Conservation (phyloP, 768 basidiomycete species). For the Trametes coccinea region DNA sequence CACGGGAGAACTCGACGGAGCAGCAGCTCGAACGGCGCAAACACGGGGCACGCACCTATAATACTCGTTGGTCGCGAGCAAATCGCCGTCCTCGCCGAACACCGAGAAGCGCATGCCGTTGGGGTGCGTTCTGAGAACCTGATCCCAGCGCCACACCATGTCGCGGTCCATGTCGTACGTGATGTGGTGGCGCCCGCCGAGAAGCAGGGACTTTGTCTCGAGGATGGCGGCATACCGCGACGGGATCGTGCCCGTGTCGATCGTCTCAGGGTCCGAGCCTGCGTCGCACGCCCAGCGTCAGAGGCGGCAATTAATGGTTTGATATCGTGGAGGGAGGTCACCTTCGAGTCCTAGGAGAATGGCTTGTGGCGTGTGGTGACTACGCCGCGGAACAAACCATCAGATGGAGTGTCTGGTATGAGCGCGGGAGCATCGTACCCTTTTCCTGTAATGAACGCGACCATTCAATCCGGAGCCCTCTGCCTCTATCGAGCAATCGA, state of each 20-base stretch:
- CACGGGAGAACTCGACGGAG: neutral
- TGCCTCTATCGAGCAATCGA: neutral
- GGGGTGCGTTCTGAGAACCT: constrained; percentile 84
- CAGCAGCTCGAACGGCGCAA: neutral
- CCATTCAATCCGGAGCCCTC: neutral
- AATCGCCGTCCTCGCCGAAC: constrained; percentile 76
- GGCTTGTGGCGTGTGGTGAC: constrained; percentile 87
- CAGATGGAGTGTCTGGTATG: constrained; percentile 4
- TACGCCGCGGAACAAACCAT: constrained; percentile 31
- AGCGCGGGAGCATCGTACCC: constrained; percentile 49
- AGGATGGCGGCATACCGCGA: constrained; percentile 73
- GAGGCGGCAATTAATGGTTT: neutral
- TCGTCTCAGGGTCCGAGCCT: constrained; percentile 91
- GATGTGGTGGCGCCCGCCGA: constrained; percentile 77
- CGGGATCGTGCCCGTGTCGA: constrained; percentile 83
- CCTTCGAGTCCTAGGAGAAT: constrained; percentile 81
- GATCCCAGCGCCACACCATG: constrained; percentile 91
- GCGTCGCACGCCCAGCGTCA: neutral
- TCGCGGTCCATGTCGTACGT: constrained; percentile 86
- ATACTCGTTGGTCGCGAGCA: constrained; percentile 94
- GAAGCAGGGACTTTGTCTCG: constrained; percentile 59
- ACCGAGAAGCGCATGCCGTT: constrained; percentile 94
- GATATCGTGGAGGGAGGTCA: constrained; percentile 4
- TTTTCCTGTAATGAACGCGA: constrained; percentile 52
- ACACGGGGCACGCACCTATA: constrained; percentile 52